Percentiles rank a stretch among this genome's conserved stretches.
Evolutionary conservation across 2,329 filamentous ascomycete genomes (phyloP).

Genomic region (Colletotrichum sidae): DNA sequence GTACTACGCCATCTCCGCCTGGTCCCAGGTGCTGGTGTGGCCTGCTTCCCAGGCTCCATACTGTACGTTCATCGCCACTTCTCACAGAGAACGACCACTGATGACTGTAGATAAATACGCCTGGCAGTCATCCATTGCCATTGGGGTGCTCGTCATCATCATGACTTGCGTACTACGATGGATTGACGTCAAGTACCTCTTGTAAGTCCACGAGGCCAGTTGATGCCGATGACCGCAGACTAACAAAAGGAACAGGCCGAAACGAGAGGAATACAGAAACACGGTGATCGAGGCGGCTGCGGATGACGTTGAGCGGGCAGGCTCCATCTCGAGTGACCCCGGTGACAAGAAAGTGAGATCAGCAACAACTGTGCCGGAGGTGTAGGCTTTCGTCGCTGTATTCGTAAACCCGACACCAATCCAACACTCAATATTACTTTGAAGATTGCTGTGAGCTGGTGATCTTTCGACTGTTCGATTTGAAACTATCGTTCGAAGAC

Average conservation of each 20-base stretch:
- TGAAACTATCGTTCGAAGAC: no score
- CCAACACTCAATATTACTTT: no score
- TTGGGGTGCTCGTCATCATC: slow-evolving; percentile 57
- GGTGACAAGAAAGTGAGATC: slow-evolving; percentile 22
- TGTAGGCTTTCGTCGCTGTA: background rate
- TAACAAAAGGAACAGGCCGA: slow-evolving; percentile 16
- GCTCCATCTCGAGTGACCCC: background rate
- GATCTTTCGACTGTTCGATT: no score
- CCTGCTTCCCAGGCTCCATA: slow-evolving; percentile 62
- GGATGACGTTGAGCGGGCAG: slow-evolving; percentile 8
- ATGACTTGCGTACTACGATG: slow-evolving; percentile 57
- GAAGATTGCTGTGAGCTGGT: no score
- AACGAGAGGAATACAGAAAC: slow-evolving; percentile 12
- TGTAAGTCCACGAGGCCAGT: slow-evolving; percentile 3
- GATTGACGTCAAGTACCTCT: slow-evolving; percentile 55
- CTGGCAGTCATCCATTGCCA: slow-evolving; percentile 59
- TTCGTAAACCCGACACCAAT: no score
- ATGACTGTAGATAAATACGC: slow-evolving; percentile 52
- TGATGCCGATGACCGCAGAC: background rate
- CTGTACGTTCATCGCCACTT: slow-evolving; percentile 47
- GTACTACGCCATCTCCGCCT: slow-evolving; percentile 62
- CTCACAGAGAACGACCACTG: background rate
- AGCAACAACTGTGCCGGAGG: slow-evolving; percentile 19
- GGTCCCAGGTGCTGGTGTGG: slow-evolving; percentile 65
- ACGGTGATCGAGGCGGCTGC: slow-evolving; percentile 15